Evolutionary conservation across 2,329 filamentous ascomycete genomes (phyloP), one percentile per base, ranked within the genome.

Genomic region (Whalleya microplaca): DNA sequence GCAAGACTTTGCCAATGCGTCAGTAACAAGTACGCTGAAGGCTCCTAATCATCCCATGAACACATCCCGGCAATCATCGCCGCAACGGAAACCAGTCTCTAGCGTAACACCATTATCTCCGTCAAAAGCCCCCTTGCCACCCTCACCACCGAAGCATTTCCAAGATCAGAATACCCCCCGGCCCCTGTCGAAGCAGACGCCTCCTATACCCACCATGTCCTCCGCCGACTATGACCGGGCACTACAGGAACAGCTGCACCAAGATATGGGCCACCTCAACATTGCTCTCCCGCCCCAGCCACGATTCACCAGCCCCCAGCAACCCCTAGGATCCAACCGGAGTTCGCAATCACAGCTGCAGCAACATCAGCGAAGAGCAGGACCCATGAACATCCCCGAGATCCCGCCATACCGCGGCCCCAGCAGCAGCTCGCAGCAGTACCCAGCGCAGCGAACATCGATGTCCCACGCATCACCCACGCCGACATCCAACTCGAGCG

Each of bases 171-270:
- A 81, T 55, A 83, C 81, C 8, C 82, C 84, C 20, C 73, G 75
- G 20, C 67, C 72, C 12, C 69, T 75, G n/a, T 71, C 75, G 47
- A 78, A 78, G 53, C 75, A 82, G 42, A 76, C 78, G 64, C 79
- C 81, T 16, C 77, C 78, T 5, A 68, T 76, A 8, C 76, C 80
- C 5, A 70, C 76, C 2, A 73, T 77, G 18, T 79, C 80, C 50
- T 84, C 84, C 3, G 77, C 80, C 8, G 85, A 87, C 55, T 86
- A 87, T 63, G 85, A 88, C 63, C 77, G 78, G 45, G 80, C 82
- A 42, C 70, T 87, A 42, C 85, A 86, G 58, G 81, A 84, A 41
- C 84, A 89, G 68, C 71, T 89, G n/a, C 84, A 84, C 62, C 80
- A 80, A 55, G 86, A 88, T 59, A 83, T 88, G 75, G 77, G 78